phyloP scores from a whole-genome alignment of 495 filamentous ascomycete genomes.

The Astrothelium subdiscretum region DNA sequence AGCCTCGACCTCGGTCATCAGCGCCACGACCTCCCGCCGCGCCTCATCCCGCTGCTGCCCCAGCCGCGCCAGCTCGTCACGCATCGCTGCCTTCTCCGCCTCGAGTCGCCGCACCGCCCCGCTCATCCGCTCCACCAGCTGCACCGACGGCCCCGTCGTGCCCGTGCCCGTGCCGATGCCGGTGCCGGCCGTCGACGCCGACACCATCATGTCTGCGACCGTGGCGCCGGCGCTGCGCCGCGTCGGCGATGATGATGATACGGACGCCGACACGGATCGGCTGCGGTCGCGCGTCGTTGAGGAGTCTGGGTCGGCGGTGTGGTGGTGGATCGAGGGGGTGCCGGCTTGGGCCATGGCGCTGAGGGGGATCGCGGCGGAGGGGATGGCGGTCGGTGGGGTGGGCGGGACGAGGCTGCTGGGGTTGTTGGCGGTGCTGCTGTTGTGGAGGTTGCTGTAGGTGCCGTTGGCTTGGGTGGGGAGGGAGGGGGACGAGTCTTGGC shows the following conservation, averaged over 20 bases:
- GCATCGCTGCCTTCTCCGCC: conserved; percentile 72
- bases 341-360: neutral
- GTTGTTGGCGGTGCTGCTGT: neutral
- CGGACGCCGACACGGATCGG: no score
- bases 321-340: conserved; percentile 49
- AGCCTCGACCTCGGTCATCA: conserved; percentile 76
- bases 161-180: conserved; percentile 84
- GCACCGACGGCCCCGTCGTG: conserved; percentile 85
- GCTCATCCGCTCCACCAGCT: conserved; percentile 93
- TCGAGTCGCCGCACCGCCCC: conserved; percentile 83
- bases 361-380: neutral
- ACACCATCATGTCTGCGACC: conserved; percentile 31
- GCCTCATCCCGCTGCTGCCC: conserved; percentile 79
- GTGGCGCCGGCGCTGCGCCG: neutral
- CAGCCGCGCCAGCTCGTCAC: conserved; percentile 73
- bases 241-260: neutral
- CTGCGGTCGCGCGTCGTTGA: no score
- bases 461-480: conserved; percentile 17
- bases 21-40: conserved; percentile 71
- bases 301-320: conserved; percentile 52
- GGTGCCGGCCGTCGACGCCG: conserved; percentile 71
- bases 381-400: neutral
- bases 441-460: neutral
- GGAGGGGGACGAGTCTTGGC: conserved; percentile 25
- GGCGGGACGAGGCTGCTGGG: neutral